Percentiles rank a stretch among this genome's conserved stretches.
phyloP scores from a whole-genome alignment of 2,329 filamentous ascomycete genomes.

The Thielaviopsis populi region DNA sequence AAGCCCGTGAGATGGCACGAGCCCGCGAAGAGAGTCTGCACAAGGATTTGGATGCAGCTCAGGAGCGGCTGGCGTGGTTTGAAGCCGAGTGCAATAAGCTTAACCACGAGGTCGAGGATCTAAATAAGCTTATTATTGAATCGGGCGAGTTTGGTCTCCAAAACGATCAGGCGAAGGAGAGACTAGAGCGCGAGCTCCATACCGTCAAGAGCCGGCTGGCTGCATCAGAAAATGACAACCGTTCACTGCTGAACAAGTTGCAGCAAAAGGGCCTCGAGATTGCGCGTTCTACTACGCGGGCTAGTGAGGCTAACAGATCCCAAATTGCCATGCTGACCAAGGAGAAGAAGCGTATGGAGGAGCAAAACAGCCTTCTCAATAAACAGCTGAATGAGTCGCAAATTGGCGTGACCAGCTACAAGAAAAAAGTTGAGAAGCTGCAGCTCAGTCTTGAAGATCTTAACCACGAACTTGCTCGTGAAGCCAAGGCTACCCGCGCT shows the following conservation, averaged over 20 bases:
- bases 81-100: constrained; percentile 66
- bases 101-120: constrained; percentile 63
- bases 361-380: constrained; percentile 64
- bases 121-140: constrained; percentile 75
- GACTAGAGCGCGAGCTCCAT: constrained; percentile 76
- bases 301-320: constrained; percentile 65
- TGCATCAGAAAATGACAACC: constrained; percentile 93
- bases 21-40: constrained; percentile 66
- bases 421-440: constrained; percentile 91
- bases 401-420: constrained; percentile 63
- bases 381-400: constrained; percentile 80
- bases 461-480: constrained; percentile 78
- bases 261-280: constrained; percentile 97
- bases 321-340: constrained; percentile 62
- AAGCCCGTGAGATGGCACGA: constrained; percentile 59
- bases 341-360: constrained; percentile 71
- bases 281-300: constrained; percentile 73
- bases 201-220: constrained; percentile 79
- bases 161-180: constrained; percentile 87
- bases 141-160: constrained; percentile 80
- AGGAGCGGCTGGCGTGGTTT: constrained; percentile 60
- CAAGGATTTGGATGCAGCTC: constrained; percentile 66
- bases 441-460: constrained; percentile 78
- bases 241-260: constrained; percentile 86
- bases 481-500: constrained; percentile 77